A percentile compares a stretch with the other conserved stretches of the same genome.
Evolutionary conservation across 2,329 filamentous ascomycete genomes (phyloP).

Genomic region (Fusarium xylarioides): DNA sequence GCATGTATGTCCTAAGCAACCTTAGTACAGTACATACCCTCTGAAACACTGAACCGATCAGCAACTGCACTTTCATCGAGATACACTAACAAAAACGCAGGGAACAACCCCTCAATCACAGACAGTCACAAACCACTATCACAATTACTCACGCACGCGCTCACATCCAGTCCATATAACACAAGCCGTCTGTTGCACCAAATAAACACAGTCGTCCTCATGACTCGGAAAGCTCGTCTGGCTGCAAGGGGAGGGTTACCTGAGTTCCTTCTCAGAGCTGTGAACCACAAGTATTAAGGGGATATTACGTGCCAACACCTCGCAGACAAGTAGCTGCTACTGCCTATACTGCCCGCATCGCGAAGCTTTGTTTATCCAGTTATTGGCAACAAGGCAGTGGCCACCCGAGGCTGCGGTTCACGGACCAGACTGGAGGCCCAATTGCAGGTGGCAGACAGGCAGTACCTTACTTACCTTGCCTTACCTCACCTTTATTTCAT

Average conservation of each 20-base stretch:
- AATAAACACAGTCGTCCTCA: conserved; percentile 13
- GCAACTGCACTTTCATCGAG: background rate
- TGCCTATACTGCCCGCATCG: background rate
- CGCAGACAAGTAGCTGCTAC: background rate
- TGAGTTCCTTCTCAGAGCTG: background rate
- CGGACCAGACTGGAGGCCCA: conserved; percentile 16
- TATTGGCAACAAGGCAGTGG: conserved; percentile 13
- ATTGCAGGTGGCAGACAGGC: conserved; percentile 8
- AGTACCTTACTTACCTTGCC: background rate
- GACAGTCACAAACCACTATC: conserved; percentile 14
- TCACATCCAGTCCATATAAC: background rate
- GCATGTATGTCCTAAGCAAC: conserved; percentile 21
- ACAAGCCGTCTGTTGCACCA: conserved; percentile 24
- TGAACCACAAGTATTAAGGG: conserved; percentile 11
- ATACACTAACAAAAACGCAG: conserved; percentile 9
- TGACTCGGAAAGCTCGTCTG: conserved; percentile 24
- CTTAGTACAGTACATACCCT: background rate
- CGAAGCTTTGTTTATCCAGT: background rate
- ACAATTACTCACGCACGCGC: conserved; percentile 1
- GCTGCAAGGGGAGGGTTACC: conserved; percentile 12
- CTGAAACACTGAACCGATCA: conserved; percentile 18
- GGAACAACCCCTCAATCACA: background rate
- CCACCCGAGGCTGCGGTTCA: conserved; percentile 29
- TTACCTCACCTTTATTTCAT: conserved; percentile 2
- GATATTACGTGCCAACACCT: background rate